A percentile compares a stretch with the other conserved stretches of the same genome.
Evolutionary conservation across 2,329 filamentous ascomycete genomes (phyloP).

Genomic region (Botrytis squamosa): DNA sequence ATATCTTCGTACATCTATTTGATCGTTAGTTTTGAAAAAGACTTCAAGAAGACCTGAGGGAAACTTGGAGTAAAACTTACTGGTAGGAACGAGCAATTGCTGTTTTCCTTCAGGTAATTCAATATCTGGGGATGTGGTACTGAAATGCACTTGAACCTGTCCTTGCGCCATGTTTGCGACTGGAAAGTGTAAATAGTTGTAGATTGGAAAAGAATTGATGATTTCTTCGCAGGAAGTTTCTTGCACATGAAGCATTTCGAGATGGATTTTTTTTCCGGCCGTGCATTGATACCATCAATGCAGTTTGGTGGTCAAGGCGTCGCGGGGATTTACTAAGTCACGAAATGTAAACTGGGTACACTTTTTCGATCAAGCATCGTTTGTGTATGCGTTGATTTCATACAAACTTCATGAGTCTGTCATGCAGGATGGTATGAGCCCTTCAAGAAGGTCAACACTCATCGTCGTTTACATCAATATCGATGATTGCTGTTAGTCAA

Average conservation of each 20-base stretch:
- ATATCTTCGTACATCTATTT: constrained; percentile 64
- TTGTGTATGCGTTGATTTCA: neutral
- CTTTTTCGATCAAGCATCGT: neutral
- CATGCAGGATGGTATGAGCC: neutral
- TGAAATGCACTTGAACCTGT: constrained; percentile 68
- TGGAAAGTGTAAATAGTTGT: neutral
- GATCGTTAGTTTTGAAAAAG: neutral
- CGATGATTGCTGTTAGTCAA: neutral
- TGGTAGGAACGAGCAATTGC: constrained; percentile 61
- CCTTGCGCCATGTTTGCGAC: constrained; percentile 31
- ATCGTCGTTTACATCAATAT: neutral
- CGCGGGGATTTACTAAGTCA: neutral
- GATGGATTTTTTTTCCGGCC: constrained; percentile 22
- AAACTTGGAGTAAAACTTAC: constrained; percentile 40
- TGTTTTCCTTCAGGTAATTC: constrained; percentile 61
- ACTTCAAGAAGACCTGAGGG: neutral
- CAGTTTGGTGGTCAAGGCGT: neutral
- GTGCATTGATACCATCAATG: constrained; percentile 11
- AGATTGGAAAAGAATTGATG: neutral
- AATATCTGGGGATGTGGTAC: constrained; percentile 60
- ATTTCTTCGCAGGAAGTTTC: constrained; percentile 7
- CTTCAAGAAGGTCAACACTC: neutral
- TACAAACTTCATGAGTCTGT: neutral
- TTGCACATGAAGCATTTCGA: constrained; percentile 16
- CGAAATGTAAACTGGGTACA: neutral